Evolutionary conservation across 257 asterid genomes (phyloP).

Genomic region (Nicotiana paniculata): DNA sequence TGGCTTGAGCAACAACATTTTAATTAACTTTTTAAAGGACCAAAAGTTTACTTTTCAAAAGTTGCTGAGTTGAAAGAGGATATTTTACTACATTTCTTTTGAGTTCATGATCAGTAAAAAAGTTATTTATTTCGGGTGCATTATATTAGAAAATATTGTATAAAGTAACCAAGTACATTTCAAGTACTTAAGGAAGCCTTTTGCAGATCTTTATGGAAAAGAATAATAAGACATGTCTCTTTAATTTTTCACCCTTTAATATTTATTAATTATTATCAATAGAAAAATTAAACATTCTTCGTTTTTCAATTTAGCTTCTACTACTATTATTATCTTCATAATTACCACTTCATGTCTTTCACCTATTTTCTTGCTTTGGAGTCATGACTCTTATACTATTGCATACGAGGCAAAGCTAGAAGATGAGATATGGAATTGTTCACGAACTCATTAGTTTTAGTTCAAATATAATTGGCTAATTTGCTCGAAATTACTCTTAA

Average conservation of each 20-base stretch:
- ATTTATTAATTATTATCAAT: background rate
- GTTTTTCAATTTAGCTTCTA: background rate
- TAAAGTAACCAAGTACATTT: constrained; percentile 14
- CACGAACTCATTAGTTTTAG: no score
- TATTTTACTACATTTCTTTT: background rate
- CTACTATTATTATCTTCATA: background rate
- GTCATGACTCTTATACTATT: no score
- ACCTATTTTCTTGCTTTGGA: background rate
- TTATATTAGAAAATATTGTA: background rate
- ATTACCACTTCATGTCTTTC: background rate
- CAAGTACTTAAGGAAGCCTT: constrained; percentile 1
- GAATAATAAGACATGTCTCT: background rate
- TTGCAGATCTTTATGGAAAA: constrained; percentile 10
- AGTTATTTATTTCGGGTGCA: background rate
- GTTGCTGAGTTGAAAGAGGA: background rate
- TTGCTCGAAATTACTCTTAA: no score
- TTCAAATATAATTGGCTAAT: no score
- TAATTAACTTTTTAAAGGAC: constrained; percentile 28
- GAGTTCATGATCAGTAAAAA: background rate
- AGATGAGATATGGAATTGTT: no score
- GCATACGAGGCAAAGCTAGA: no score
- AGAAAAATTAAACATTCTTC: background rate
- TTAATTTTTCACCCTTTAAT: background rate
- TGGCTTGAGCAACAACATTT: constrained; percentile 89
- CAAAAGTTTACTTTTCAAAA: background rate